These are phyloP conservation scores for Candida maesae DNA, from an alignment of 805 yeast genomes.

Conservation along the genomic window DNA sequence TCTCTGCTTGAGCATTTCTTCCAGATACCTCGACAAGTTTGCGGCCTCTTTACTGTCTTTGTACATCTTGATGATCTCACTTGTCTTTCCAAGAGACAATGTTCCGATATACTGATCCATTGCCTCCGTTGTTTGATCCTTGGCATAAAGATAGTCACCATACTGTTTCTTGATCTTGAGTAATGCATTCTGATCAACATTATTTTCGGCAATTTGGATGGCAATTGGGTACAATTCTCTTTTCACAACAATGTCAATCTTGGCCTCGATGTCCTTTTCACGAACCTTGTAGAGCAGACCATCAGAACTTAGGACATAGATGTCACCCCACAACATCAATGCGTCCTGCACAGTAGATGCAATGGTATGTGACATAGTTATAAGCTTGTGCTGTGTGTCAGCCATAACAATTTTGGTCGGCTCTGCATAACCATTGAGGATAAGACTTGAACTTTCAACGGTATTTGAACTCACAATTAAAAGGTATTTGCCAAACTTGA, in stretches of 20 bases:
- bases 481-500: constrained; percentile 51
- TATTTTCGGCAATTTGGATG: constrained; percentile 52
- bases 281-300: constrained; percentile 67
- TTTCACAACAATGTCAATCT: constrained; percentile 63
- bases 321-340: constrained; percentile 51
- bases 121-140: constrained; percentile 64
- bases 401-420: constrained; percentile 61
- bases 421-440: constrained; percentile 30
- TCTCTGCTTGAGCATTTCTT: constrained; percentile 50
- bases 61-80: constrained; percentile 75
- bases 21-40: constrained; percentile 59
- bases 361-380: constrained; percentile 67
- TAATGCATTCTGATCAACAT: constrained; percentile 28
- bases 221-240: constrained; percentile 74
- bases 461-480: constrained; percentile 53
- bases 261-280: constrained; percentile 64
- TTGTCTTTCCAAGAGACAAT: constrained; percentile 53
- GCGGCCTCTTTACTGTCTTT: constrained; percentile 71
- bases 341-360: constrained; percentile 59
- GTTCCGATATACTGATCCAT: constrained; percentile 68
- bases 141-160: constrained; percentile 70
- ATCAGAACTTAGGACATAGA: constrained; percentile 65
- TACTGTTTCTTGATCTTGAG: constrained; percentile 48
- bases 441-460: constrained; percentile 30
- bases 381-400: constrained; percentile 65